Evolutionary conservation across 495 filamentous ascomycete species (phyloP).

Genomic region (Hypoxylon lienhwacheense): DNA sequence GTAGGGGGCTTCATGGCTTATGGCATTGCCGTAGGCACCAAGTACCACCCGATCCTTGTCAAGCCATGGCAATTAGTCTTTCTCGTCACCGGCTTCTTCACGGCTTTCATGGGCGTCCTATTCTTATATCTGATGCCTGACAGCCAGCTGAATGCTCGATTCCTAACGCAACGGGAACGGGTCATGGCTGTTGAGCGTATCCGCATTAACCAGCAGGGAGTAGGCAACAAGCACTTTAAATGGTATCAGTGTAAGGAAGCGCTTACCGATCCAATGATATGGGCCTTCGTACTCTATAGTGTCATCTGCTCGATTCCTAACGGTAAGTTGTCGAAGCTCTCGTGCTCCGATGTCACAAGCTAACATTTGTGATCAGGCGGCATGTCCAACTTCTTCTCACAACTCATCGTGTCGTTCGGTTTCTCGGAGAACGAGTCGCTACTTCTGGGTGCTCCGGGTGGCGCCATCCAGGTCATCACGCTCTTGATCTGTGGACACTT

Average conservation of each 20-base stretch:
- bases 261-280: constrained; percentile 47
- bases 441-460: constrained; percentile 66
- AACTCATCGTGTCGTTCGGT: constrained; percentile 62
- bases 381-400: constrained; percentile 72
- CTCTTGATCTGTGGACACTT: constrained; percentile 62
- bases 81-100: constrained; percentile 65
- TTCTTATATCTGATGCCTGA: constrained; percentile 70
- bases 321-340: constrained; percentile 32
- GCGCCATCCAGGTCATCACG: constrained; percentile 65
- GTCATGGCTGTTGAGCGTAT: constrained; percentile 63
- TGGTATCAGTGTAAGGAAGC: constrained; percentile 62
- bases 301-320: constrained; percentile 66
- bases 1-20: constrained; percentile 66
- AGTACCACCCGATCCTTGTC: constrained; percentile 55
- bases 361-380: constrained; percentile 48
- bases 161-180: constrained; percentile 63
- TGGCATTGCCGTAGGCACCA: constrained; percentile 62
- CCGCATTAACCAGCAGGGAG: constrained; percentile 65
- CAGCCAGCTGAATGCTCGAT: constrained; percentile 68
- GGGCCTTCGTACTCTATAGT: constrained; percentile 66
- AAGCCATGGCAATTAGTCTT: constrained; percentile 71
- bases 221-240: constrained; percentile 71
- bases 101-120: constrained; percentile 56
- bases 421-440: constrained; percentile 63
- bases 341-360: neutral